These are phyloP conservation scores for Hyphopichia fennica DNA, from an alignment of 1,139 yeast genomes.

Conservation along the genomic window DNA sequence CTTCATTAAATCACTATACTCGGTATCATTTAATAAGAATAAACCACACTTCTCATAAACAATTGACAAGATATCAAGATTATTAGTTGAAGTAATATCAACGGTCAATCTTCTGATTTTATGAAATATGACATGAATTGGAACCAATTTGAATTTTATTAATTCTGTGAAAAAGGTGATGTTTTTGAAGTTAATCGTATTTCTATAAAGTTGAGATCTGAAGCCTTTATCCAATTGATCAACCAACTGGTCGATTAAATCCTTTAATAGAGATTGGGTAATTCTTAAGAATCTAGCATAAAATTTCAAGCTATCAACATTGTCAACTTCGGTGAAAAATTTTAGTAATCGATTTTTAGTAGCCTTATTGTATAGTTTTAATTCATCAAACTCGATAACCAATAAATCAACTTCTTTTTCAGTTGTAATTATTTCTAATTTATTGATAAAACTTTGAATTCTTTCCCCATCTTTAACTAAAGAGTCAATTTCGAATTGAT, in stretches of 20 bases:
- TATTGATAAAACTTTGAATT: constrained; percentile 43
- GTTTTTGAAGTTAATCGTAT: constrained; percentile 52
- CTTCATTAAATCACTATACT: constrained; percentile 58
- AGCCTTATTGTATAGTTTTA: constrained; percentile 67
- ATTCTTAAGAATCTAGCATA: constrained; percentile 72
- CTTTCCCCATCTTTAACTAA: constrained; percentile 36
- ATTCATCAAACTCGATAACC: constrained; percentile 54
- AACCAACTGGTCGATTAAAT: constrained; percentile 56
- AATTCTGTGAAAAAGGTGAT: constrained; percentile 71
- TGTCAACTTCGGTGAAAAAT: constrained; percentile 52
- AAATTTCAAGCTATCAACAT: constrained; percentile 43
- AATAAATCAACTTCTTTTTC: constrained; percentile 57
- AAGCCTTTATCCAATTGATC: constrained; percentile 59
- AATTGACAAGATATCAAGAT: constrained; percentile 63
- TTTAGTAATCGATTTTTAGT: constrained; percentile 61
- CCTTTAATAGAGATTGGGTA: constrained; percentile 48
- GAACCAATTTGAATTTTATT: constrained; percentile 75
- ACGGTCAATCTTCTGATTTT: constrained; percentile 59
- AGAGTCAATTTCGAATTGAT: constrained; percentile 1
- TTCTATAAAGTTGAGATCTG: constrained; percentile 56
- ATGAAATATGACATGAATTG: constrained; percentile 69
- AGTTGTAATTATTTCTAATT: constrained; percentile 45
- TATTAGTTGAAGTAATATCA: constrained; percentile 52
- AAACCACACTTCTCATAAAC: constrained; percentile 77
- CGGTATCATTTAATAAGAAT: constrained; percentile 61